Base-by-base conservation (phyloP, 2,329 filamentous ascomycete genomes). In the Phialophora macrospora region DNA sequence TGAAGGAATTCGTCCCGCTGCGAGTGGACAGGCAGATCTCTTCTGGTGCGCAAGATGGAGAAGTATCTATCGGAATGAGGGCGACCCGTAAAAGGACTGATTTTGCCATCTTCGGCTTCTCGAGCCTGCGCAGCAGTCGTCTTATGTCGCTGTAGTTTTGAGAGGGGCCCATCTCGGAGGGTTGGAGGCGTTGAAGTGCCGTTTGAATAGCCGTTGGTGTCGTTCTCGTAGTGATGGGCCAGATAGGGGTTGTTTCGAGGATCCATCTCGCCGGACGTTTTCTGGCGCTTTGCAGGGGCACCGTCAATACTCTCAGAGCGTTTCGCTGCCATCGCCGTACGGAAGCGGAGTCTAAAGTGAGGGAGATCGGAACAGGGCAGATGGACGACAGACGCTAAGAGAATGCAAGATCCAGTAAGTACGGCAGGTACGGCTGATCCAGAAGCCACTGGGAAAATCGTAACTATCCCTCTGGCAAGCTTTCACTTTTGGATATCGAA, bases 1-100 rank as follows among this genome's bases (percentile, higher is more conserved):
- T 93, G 83, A 66, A 99, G 85, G 76, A 99, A 99, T 77, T 99
- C 95, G 79, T 95, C 88, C 78, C 91, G 89, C 79, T 99, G 95
- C 75, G 92, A 89, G 79, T 96, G 89, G 51, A 99, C 95, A 14
- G 95, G 95, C 67, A 99, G 85, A 73, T 93, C 89, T 75, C 93
- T 87, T 72, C 95, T 86, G 62, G 86, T 87, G 80, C 94, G 87
- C 74, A 99, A 81, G 75, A 99, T 99, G 74, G 88, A 87, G 78
- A 97, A 92, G 83, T 99, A 99, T 75, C 90, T 88, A 72, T 88
- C 85, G 54, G 92, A 93, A 74, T 97, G 89, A 14, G 87, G 82
- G 64, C 85, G 82, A 67, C 89, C 88, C 56, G 88, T 99, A 82
- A 97, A 97, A 24, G 94, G 90, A 76, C 97, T 99, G 72, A 83